Evolutionary conservation across 2,329 filamentous ascomycete genomes (phyloP), one percentile per base, ranked within the genome.

Genomic region (Trichophyton equinum): DNA sequence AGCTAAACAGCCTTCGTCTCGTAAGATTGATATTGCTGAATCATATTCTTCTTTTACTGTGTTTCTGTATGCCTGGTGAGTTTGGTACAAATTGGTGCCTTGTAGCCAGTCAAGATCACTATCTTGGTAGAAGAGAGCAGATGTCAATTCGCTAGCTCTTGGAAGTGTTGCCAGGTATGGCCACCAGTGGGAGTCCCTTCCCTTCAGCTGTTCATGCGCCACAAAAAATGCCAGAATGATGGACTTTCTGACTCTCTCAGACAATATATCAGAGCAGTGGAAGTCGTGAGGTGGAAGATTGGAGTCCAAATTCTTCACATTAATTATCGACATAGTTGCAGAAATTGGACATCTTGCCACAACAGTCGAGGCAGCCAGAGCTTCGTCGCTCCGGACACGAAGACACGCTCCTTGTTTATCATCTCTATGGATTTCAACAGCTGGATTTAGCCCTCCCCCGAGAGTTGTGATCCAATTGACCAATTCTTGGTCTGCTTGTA

Each of bases 161-260:
- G 87, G 86, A 0, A 91, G 76, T 0, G 82, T 81, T 8, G 74
- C 73, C 64, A 90, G 81, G 71, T 91, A 91, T 1, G 84, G 80
- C 69, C 76, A 78, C 87, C 87, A 91, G 65, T 82, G 83, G 0
- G 86, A 87, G 1, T 77, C 68, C 1, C 72, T 60, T 1, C 81
- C 81, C 1, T 79, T 72, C 36, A 89, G 75, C 68, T 83, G 85
- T 69, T 91, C 83, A 63, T 85, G 82, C 68, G 88, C 78, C 4
- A 91, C 77, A 64, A 88, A 86, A 72, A 89, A 86, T 3, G 85
- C 80, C 7, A 83, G 80, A 57, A 85, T 73, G 61, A 87, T 82
- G 65, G 87, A 81, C 0, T 83, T 79, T 0, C 80, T 79, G 1
- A 79, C 71, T 3, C 68, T 67, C 0, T 75, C 66, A 55, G 86